phyloP scores from a whole-genome alignment of 176 grass and related monocot species.

The Eremochloa ophiuroides region DNA sequence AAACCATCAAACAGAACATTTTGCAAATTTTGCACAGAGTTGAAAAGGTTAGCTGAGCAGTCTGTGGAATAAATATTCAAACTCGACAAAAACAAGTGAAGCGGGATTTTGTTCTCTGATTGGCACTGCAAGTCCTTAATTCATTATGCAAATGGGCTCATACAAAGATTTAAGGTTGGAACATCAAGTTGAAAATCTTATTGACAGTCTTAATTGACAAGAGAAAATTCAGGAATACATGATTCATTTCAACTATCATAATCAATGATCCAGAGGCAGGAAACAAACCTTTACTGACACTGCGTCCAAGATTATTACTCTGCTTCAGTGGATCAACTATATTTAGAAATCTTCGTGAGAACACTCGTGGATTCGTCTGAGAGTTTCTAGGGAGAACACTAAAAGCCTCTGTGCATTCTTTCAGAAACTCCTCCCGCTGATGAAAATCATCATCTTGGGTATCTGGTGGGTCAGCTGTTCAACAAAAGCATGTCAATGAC shows the following conservation, averaged over 20 bases:
- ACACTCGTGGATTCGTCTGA: slow-evolving; percentile 42
- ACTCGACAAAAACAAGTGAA: not conserved
- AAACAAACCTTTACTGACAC: slow-evolving; percentile 84
- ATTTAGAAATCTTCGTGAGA: slow-evolving; percentile 75
- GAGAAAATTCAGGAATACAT: not conserved
- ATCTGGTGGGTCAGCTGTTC: slow-evolving; percentile 51
- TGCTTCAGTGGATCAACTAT: slow-evolving; percentile 89
- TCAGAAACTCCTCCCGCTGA: slow-evolving; percentile 58
- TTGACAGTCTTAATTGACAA: not conserved
- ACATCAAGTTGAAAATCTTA: not conserved
- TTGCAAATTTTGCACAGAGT: not conserved
- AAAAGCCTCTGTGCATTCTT: slow-evolving; percentile 40
- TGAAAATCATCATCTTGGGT: slow-evolving; percentile 38
- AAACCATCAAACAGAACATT: not conserved
- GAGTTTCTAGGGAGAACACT: slow-evolving; percentile 41
- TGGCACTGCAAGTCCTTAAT: not conserved
- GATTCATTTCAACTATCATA: not conserved
- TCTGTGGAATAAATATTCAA: not conserved
- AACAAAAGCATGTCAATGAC: slow-evolving; percentile 27
- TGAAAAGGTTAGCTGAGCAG: not conserved
- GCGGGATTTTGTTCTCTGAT: not conserved
- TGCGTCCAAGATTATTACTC: slow-evolving; percentile 92
- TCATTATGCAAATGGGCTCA: not conserved
- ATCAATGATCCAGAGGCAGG: slow-evolving; percentile 4
- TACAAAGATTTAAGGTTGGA: not conserved